These are phyloP conservation scores for Lablab purpureus DNA, from an alignment of 306 rosid species.

Conservation along the genomic window DNA sequence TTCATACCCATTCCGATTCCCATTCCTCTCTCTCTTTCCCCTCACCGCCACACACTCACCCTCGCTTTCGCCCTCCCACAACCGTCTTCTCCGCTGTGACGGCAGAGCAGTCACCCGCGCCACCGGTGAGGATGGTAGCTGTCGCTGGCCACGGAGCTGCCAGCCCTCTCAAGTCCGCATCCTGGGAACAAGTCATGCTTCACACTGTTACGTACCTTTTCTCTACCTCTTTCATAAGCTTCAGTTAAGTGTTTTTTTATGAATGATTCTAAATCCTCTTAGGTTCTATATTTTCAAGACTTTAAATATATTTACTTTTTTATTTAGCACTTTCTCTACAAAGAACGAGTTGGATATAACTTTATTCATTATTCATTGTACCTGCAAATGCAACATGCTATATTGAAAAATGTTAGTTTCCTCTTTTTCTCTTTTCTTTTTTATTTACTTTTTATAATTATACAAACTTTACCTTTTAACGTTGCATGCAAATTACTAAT, in stretches of 20 bases:
- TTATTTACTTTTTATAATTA: neutral
- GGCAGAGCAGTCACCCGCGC: conserved; percentile 29
- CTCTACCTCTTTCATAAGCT: neutral
- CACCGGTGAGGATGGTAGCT: conserved; percentile 72
- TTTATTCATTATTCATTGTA: neutral
- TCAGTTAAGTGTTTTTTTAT: no score
- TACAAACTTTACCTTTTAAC: no score
- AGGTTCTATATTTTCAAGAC: neutral
- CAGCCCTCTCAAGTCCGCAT: conserved; percentile 73
- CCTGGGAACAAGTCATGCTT: conserved; percentile 87
- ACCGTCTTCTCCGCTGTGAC: conserved; percentile 44
- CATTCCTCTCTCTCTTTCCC: neutral
- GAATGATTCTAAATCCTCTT: neutral
- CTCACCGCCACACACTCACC: neutral
- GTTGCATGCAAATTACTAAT: no score
- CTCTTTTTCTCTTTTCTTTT: neutral
- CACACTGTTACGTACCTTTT: conserved; percentile 66
- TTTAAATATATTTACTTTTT: no score
- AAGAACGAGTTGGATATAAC: no score
- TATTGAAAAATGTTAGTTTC: neutral
- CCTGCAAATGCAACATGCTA: neutral
- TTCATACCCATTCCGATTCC: neutral
- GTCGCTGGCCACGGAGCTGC: conserved; percentile 69
- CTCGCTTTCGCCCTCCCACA: conserved; percentile 26
- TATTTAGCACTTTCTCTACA: no score